Base-by-base conservation (phyloP, 2,329 filamentous ascomycete genomes). In the Fusarium virguliforme region DNA sequence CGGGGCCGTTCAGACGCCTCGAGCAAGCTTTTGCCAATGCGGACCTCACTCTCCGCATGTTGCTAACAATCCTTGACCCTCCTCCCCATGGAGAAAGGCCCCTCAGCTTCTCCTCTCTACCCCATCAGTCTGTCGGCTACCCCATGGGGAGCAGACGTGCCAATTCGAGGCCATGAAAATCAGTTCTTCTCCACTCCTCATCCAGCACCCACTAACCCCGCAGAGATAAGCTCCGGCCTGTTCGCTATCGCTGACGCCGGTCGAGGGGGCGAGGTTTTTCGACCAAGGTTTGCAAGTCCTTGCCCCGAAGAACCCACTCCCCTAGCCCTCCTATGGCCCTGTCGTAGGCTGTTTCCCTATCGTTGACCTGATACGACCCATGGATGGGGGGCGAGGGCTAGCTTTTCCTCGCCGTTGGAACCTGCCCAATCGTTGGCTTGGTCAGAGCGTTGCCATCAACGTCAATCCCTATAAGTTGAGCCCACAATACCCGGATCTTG, bases 381-480 rank as follows among this genome's bases (percentile, higher is more conserved):
- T 41, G 24, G 43, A 18, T 5, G 26, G 43, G 54, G 54, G 68
- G 30, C 40, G 65, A 54, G 65, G 58, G 24, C 13, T 24, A 48
- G 43, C 43, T 48, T 28, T n/a, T 26, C 43, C 68, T 18, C 64
- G 34, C 22, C 22, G 37, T 64, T 26, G 26, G 41, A 26, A 41
- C 64, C 58, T 13, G 40, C 28, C 48, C 13, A 34, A 40, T 48
- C 28, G 15, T 57, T 22, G 32, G 30, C 24, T 26, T 53, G 64
- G 62, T 62, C 62, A 58, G 62, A 54, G 65, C 55, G 51, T 32
- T 24, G 10, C 22, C 40, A 10, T 22, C 26, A 15, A 41, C 62
- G 53, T 15, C 56, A 38, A 37, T 48, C 48, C 32, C 61, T 72
- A 71, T 71, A 71, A 71, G 69, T 63, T 71, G 54, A 70, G 61